Conservation (phyloP, 2,329 filamentous ascomycete genomes). For the Macrophomina pseudophaseolina region DNA sequence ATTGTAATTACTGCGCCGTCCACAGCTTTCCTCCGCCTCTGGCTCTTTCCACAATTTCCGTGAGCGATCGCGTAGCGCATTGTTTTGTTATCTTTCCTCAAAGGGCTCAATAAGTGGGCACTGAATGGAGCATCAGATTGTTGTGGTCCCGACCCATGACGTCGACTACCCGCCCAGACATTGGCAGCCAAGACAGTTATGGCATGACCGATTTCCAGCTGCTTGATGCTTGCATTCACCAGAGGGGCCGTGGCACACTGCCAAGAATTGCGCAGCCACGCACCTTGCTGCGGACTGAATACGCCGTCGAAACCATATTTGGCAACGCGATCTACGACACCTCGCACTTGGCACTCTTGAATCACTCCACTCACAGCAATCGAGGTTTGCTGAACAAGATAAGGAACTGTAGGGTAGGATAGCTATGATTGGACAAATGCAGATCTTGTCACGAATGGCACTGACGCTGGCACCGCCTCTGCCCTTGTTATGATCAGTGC, state of each 20-base stretch:
- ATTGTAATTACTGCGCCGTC: too few relatives aligned
- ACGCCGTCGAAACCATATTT: not conserved
- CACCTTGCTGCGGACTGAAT: not conserved
- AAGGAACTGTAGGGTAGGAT: too few relatives aligned
- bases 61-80: too few relatives aligned
- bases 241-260: not conserved
- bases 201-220: not conserved
- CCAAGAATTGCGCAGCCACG: too few relatives aligned
- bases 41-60: too few relatives aligned
- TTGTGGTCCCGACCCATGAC: not conserved
- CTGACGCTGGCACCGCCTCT: not conserved
- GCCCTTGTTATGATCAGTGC: not conserved
- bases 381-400: not conserved
- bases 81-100: too few relatives aligned
- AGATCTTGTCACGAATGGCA: not conserved
- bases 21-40: too few relatives aligned
- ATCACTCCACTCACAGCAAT: not conserved
- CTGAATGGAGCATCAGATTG: too few relatives aligned
- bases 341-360: not conserved
- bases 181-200: not conserved
- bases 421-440: not conserved
- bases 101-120: too few relatives aligned
- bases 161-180: not conserved
- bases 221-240: not conserved
- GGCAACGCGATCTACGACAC: not conserved